These are phyloP conservation scores for Apiospora pterosperma DNA, from an alignment of 2,329 filamentous ascomycete genomes.

Conservation along the genomic window DNA sequence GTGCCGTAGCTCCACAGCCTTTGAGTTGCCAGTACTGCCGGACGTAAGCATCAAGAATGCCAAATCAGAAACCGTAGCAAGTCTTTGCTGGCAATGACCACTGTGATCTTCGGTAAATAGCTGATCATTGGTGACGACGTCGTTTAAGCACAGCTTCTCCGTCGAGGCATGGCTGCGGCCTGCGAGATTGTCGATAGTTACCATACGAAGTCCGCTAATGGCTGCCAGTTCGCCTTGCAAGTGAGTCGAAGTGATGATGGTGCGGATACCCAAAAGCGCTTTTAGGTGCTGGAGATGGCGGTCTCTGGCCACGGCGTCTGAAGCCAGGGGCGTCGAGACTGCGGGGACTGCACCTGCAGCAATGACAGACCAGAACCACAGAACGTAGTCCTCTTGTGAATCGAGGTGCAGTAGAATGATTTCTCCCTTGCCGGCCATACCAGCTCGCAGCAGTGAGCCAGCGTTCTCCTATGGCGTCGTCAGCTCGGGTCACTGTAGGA, in stretches of 20 bases:
- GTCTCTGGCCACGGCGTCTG: not conserved
- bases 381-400: constrained; percentile 7
- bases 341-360: constrained; percentile 9
- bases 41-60: constrained; percentile 41
- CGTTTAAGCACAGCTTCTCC: not conserved
- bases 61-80: constrained; percentile 4
- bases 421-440: not conserved
- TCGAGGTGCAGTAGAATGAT: constrained; percentile 9
- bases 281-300: constrained; percentile 8
- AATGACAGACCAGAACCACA: constrained; percentile 11
- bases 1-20: constrained; percentile 38
- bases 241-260: not conserved
- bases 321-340: constrained; percentile 9
- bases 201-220: not conserved
- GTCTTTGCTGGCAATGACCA: not conserved
- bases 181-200: not conserved
- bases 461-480: not conserved
- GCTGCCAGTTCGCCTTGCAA: not conserved
- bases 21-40: constrained; percentile 38
- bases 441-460: not conserved
- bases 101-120: not conserved
- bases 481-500: too few species aligned
- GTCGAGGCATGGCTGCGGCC: too few species aligned
- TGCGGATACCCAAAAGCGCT: not conserved
- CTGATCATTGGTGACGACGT: not conserved